These are phyloP conservation scores for Allodekkera sacchari DNA, from an alignment of 805 yeast species.

Conservation along the genomic window DNA sequence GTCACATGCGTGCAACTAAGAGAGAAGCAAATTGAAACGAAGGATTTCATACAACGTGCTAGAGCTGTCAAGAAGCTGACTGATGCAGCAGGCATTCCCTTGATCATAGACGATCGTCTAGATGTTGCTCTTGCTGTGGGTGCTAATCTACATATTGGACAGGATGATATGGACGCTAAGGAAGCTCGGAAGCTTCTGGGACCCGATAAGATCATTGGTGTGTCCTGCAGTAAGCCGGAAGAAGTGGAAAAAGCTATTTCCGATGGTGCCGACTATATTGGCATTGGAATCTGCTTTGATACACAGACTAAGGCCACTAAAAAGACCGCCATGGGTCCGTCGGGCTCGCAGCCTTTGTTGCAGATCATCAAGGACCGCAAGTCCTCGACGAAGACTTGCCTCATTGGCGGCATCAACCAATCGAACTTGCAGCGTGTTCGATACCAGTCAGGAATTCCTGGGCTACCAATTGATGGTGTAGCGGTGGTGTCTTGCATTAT, in stretches of 20 bases:
- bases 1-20: conserved; percentile 78
- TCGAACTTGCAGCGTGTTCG: conserved; percentile 52
- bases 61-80: conserved; percentile 53
- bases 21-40: conserved; percentile 66
- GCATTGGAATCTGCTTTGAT: conserved; percentile 71
- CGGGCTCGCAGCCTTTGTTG: conserved; percentile 52
- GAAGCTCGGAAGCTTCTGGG: conserved; percentile 61
- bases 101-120: conserved; percentile 77
- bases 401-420: conserved; percentile 73
- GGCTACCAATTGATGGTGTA: conserved; percentile 59
- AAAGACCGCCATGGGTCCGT: conserved; percentile 57
- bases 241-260: conserved; percentile 47
- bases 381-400: conserved; percentile 49
- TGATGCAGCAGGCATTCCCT: conserved; percentile 50
- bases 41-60: conserved; percentile 60
- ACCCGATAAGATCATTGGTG: conserved; percentile 67
- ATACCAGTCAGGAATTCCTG: conserved; percentile 38
- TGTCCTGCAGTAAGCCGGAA: conserved; percentile 53
- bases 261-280: conserved; percentile 64
- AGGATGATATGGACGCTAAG: conserved; percentile 68
- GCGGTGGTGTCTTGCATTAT: conserved; percentile 85
- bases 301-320: conserved; percentile 62
- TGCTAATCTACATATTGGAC: conserved; percentile 91
- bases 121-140: conserved; percentile 86
- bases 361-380: conserved; percentile 31